A percentile compares a stretch with the other conserved stretches of the same genome.
Evolutionary conservation across 2,329 filamentous ascomycete species (phyloP).

Genomic region (Chrysosporium keratinophilum): DNA sequence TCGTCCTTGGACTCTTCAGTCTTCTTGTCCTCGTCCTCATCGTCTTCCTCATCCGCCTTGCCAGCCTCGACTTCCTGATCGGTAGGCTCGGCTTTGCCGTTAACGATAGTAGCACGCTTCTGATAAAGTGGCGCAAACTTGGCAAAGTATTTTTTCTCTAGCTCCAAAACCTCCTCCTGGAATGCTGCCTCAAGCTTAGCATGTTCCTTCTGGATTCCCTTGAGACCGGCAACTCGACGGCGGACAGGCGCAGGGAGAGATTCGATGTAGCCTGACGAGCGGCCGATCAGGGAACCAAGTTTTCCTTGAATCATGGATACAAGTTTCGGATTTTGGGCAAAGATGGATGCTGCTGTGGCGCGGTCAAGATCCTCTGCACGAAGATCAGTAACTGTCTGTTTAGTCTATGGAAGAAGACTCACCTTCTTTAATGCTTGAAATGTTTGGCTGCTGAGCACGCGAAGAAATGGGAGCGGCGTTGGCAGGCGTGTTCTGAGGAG

Average conservation of each 20-base stretch:
- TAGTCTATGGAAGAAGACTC: conserved; percentile 29
- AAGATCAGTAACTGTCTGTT: background rate
- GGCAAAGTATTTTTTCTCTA: conserved; percentile 99
- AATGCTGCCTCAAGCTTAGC: conserved; percentile 97
- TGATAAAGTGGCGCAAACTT: conserved; percentile 97
- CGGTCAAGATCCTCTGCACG: conserved; percentile 77
- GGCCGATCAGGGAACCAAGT: conserved; percentile 82
- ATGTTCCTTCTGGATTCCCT: conserved; percentile 98
- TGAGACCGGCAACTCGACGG: conserved; percentile 85
- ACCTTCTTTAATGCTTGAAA: conserved; percentile 97
- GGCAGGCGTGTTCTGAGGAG: conserved; percentile 94
- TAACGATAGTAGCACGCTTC: conserved; percentile 87
- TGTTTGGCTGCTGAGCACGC: conserved; percentile 87
- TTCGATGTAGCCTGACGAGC: conserved; percentile 96
- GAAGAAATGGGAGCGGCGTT: conserved; percentile 95
- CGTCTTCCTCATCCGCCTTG: conserved; percentile 66
- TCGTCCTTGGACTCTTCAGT: conserved; percentile 44
- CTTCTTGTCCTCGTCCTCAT: conserved; percentile 51
- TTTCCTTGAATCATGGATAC: conserved; percentile 97
- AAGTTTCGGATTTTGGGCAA: conserved; percentile 88
- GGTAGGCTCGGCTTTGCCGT: conserved; percentile 73
- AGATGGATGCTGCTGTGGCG: conserved; percentile 76
- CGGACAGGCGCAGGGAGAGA: conserved; percentile 81
- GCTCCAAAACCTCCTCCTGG: conserved; percentile 92
- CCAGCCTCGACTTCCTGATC: conserved; percentile 79